A percentile compares a stretch with the other conserved stretches of the same genome.
phyloP scores from a whole-genome alignment of 352 stramenopile genomes.

The Phytophthora brassicae region DNA sequence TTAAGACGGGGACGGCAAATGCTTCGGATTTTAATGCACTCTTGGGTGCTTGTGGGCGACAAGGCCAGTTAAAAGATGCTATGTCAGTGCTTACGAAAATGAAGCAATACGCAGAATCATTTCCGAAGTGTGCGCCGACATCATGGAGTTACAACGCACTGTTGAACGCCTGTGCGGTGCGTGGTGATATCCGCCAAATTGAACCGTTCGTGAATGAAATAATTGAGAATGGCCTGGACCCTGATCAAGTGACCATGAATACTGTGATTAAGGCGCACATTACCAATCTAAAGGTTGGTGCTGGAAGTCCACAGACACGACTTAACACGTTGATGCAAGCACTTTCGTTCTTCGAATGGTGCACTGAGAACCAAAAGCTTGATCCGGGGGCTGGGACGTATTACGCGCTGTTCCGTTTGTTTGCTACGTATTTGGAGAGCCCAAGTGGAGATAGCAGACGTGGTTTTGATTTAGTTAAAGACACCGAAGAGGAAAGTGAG shows the following conservation, averaged over 20 bases:
- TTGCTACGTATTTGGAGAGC: constrained; percentile 42
- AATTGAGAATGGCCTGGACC: constrained; percentile 22
- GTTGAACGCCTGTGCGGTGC: constrained; percentile 44
- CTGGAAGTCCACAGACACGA: constrained; percentile 9
- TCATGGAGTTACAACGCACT: constrained; percentile 49
- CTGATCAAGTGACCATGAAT: constrained; percentile 52
- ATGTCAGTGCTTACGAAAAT: constrained; percentile 41
- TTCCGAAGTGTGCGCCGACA: constrained; percentile 22
- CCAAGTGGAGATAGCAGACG: neutral
- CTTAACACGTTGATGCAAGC: constrained; percentile 30
- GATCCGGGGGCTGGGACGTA: constrained; percentile 37
- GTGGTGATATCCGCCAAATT: constrained; percentile 31
- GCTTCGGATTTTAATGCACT: constrained; percentile 41
- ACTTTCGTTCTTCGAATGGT: constrained; percentile 39
- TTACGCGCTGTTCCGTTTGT: constrained; percentile 58
- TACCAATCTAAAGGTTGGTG: constrained; percentile 16
- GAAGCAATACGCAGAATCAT: constrained; percentile 24
- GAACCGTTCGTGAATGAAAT: constrained; percentile 46
- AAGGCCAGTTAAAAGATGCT: constrained; percentile 30
- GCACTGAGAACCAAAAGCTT: constrained; percentile 29
- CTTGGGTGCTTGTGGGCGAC: constrained; percentile 38
- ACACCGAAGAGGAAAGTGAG: constrained; percentile 6
- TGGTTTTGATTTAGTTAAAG: neutral
- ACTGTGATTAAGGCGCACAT: constrained; percentile 50
- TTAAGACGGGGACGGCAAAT: constrained; percentile 16